These are phyloP conservation scores for Fraxinus greggii DNA, from an alignment of 305 asterid genomes.

Conservation along the genomic window DNA sequence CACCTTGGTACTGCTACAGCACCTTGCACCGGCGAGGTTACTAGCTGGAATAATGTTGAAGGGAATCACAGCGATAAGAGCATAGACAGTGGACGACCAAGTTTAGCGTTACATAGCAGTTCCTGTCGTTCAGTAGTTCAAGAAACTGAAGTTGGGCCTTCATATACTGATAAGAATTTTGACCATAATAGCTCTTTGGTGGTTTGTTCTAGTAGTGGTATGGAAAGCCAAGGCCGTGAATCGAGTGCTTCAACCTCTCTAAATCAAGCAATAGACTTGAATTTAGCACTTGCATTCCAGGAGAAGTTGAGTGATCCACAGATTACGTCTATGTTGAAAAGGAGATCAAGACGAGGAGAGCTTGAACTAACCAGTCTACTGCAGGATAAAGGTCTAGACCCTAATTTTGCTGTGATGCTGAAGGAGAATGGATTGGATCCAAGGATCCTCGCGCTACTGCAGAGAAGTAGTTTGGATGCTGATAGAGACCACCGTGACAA, in stretches of 20 bases:
- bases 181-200: constrained; percentile 65
- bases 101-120: constrained; percentile 76
- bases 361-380: constrained; percentile 77
- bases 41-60: constrained; percentile 80
- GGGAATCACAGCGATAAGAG: constrained; percentile 88
- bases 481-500: constrained; percentile 96
- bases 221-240: constrained; percentile 92
- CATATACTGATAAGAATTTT: constrained; percentile 65
- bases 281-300: constrained; percentile 85
- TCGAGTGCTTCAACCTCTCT: constrained; percentile 84
- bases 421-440: constrained; percentile 99
- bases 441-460: constrained; percentile 95
- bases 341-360: constrained; percentile 78
- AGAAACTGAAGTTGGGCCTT: constrained; percentile 91
- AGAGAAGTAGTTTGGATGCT: constrained; percentile 98
- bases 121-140: constrained; percentile 88
- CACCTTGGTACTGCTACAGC: constrained; percentile 70
- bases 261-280: constrained; percentile 81
- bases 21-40: constrained; percentile 69
- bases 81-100: constrained; percentile 93
- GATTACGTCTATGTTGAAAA: constrained; percentile 79
- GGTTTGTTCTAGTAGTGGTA: constrained; percentile 89
- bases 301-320: constrained; percentile 94
- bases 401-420: constrained; percentile 98
- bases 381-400: constrained; percentile 96